Conservation (phyloP, 768 basidiomycete genomes). For the Suillus subaureus region DNA sequence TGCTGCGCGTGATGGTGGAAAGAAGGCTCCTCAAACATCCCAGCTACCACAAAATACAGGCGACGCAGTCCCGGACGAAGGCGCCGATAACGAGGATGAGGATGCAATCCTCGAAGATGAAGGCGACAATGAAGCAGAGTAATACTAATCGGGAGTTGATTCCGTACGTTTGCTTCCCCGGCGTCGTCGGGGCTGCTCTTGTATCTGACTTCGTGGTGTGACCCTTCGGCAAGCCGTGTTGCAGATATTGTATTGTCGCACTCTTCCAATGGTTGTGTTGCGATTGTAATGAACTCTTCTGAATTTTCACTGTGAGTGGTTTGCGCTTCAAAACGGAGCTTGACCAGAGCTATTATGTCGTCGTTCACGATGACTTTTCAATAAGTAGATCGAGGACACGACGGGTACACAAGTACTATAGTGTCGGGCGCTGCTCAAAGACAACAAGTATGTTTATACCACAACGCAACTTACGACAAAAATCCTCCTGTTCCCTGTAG, state of each 20-base stretch:
- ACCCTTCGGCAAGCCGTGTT: not conserved
- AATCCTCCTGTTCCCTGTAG: not conserved
- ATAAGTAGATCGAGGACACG: not conserved
- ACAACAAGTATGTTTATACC: not conserved
- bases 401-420: not conserved
- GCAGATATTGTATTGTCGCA: not conserved
- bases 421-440: not conserved
- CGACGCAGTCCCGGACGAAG: not conserved
- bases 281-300: not conserved
- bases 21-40: conserved; percentile 21
- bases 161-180: not conserved
- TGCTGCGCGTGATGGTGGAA: conserved; percentile 41
- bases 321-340: not conserved
- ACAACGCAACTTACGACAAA: not conserved
- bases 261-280: not conserved
- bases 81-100: conserved; percentile 6
- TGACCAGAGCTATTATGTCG: not conserved
- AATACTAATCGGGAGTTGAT: conserved; percentile 7
- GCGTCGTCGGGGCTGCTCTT: not conserved
- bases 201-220: not conserved
- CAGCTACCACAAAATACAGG: not conserved
- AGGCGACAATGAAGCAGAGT: conserved; percentile 13
- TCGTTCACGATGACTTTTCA: not conserved
- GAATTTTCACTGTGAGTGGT: not conserved
- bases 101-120: conserved; percentile 10